These are phyloP conservation scores for Pyropia haitanensis DNA, from an alignment of 23 red algal species.

Conservation along the genomic window DNA sequence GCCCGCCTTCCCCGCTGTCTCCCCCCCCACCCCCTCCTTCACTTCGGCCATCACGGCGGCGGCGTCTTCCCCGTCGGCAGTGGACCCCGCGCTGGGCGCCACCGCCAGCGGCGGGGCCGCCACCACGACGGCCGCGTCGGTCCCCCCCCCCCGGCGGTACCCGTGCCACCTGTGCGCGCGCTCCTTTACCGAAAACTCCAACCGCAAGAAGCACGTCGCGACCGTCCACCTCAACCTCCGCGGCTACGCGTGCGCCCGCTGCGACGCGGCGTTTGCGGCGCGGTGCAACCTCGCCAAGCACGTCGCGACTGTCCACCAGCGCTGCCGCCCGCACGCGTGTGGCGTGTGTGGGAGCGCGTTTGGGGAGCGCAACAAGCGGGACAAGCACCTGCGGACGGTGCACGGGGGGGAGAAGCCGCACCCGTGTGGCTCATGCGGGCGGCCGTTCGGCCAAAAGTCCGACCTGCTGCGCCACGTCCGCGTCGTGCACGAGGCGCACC, in stretches of 20 bases:
- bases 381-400: conserved; percentile 6
- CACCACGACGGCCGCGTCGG: too few relatives aligned
- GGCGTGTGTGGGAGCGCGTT: conserved; percentile 9
- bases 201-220: conserved; percentile 43
- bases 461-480: conserved; percentile 2
- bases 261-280: conserved; percentile 34
- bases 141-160: too few relatives aligned
- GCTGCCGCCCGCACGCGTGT: conserved; percentile 38
- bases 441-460: neutral
- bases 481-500: neutral
- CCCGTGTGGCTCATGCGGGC: neutral
- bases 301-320: conserved; percentile 40
- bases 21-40: too few relatives aligned
- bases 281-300: conserved; percentile 69
- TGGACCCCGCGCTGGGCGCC: too few relatives aligned
- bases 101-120: too few relatives aligned
- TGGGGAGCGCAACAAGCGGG: neutral
- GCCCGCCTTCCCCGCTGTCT: too few relatives aligned
- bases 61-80: too few relatives aligned
- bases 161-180: conserved; percentile 28
- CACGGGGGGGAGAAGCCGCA: conserved; percentile 1
- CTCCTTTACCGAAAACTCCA: conserved; percentile 48
- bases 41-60: too few relatives aligned
- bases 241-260: conserved; percentile 28
- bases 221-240: conserved; percentile 53